These are phyloP conservation scores for Septoria linicola DNA, from an alignment of 2,329 filamentous ascomycete genomes.

Conservation along the genomic window DNA sequence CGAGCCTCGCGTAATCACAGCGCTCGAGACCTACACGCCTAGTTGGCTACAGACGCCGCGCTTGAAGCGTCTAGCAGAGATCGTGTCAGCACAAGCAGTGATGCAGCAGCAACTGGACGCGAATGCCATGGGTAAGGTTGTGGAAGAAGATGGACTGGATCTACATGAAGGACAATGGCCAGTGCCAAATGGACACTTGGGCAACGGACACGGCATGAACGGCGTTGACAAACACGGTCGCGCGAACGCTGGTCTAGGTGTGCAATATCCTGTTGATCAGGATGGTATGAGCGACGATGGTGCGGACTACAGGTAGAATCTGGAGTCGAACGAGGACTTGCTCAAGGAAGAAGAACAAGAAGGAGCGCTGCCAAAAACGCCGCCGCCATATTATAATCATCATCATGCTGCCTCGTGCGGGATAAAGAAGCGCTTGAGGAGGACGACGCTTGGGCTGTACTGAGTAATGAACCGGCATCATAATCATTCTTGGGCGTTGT, in stretches of 20 bases:
- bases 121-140: conserved; percentile 30
- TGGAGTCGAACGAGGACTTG: conserved; percentile 2
- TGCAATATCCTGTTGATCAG: conserved; percentile 19
- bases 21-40: conserved; percentile 95
- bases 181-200: conserved; percentile 20
- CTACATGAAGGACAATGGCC: conserved; percentile 27
- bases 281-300: conserved; percentile 18
- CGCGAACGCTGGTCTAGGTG: conserved; percentile 6
- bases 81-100: conserved; percentile 93
- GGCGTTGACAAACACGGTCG: conserved; percentile 12
- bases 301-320: conserved; percentile 17
- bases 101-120: conserved; percentile 60
- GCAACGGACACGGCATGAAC: conserved; percentile 16
- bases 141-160: conserved; percentile 29
- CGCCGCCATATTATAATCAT: background rate
- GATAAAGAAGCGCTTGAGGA: background rate
- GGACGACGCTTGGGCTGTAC: background rate
- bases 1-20: conserved; percentile 91
- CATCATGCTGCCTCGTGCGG: background rate
- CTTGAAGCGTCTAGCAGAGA: conserved; percentile 94
- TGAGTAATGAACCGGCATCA: background rate
- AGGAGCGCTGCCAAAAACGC: background rate
- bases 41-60: conserved; percentile 97
- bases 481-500: no score
- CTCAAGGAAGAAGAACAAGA: background rate